phyloP scores from a whole-genome alignment of 441 rosid genomes.

The Aleurites moluccanus region DNA sequence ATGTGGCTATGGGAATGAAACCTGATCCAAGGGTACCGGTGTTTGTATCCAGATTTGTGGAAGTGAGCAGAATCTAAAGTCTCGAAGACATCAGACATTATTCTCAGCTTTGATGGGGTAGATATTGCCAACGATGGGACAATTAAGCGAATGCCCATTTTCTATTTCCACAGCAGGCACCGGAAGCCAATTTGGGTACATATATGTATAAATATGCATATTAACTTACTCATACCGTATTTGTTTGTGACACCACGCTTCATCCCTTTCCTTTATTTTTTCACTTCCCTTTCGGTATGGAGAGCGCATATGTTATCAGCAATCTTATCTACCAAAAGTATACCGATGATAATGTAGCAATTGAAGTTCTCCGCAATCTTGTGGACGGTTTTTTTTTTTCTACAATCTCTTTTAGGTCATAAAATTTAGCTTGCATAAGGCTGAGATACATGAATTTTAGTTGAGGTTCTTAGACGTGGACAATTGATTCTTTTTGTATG shows the following conservation, averaged over 20 bases:
- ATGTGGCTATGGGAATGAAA: slow-evolving; percentile 76
- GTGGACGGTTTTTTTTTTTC: not conserved
- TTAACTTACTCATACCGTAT: not conserved
- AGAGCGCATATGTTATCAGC: slow-evolving; percentile 92
- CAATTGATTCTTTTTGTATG: not conserved
- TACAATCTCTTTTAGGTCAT: not conserved
- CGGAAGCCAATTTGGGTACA: not conserved
- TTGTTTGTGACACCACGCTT: not conserved
- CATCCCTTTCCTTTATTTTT: slow-evolving; percentile 22
- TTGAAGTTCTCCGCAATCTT: slow-evolving; percentile 71
- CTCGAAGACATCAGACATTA: slow-evolving; percentile 78
- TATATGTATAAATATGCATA: not conserved
- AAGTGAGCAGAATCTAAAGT: slow-evolving; percentile 81
- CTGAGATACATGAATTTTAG: slow-evolving; percentile 1
- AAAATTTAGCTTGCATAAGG: not conserved
- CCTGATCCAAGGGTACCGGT: slow-evolving; percentile 84
- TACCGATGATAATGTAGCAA: slow-evolving; percentile 71
- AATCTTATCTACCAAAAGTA: slow-evolving; percentile 92
- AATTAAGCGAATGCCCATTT: slow-evolving; percentile 43
- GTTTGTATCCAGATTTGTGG: slow-evolving; percentile 88
- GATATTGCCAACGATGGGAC: slow-evolving; percentile 98
- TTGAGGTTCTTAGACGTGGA: not conserved
- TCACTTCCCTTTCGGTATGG: slow-evolving; percentile 94
- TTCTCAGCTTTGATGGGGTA: slow-evolving; percentile 82
- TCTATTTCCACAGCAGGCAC: not conserved